A percentile compares a stretch with the other conserved stretches of the same genome.
These are phyloP conservation scores for Geranomyces variabilis DNA, from an alignment of 192 early-diverging fungal genomes.

Conservation along the genomic window DNA sequence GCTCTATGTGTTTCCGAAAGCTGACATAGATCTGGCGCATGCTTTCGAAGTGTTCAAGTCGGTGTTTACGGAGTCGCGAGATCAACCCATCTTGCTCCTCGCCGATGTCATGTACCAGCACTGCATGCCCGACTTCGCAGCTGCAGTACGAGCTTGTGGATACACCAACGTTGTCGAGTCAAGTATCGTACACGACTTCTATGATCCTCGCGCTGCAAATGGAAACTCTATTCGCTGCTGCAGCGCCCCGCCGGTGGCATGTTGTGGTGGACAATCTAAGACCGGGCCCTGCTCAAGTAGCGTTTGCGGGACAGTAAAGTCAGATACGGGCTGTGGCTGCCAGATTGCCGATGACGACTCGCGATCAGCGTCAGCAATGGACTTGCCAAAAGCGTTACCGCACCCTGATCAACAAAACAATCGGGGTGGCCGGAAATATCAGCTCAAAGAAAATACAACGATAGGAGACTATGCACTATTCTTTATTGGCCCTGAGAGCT, in stretches of 20 bases:
- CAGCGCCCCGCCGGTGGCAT: background rate
- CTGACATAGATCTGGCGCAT: constrained; percentile 66
- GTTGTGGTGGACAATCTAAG: too few relatives aligned
- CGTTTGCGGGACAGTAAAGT: too few relatives aligned
- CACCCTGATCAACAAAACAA: too few relatives aligned
- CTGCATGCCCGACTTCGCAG: constrained; percentile 11
- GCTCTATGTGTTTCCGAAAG: constrained; percentile 83
- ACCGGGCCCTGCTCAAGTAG: too few relatives aligned
- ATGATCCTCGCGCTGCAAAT: constrained; percentile 5
- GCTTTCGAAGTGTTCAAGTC: constrained; percentile 54
- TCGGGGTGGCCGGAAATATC: background rate
- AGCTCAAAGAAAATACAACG: background rate
- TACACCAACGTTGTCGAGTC: constrained; percentile 23
- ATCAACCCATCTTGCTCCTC: constrained; percentile 64
- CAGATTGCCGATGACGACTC: too few relatives aligned
- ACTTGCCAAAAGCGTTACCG: too few relatives aligned
- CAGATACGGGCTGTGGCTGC: too few relatives aligned
- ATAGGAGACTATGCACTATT: constrained; percentile 68
- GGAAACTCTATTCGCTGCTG: background rate
- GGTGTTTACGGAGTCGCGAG: constrained; percentile 44
- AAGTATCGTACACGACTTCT: constrained; percentile 26
- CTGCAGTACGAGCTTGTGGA: background rate
- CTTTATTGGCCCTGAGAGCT: constrained; percentile 82
- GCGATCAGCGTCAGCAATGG: too few relatives aligned
- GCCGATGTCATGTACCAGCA: constrained; percentile 78